Base-by-base conservation (phyloP, 1,139 yeast genomes). In the Pichiaceae sp. region DNA sequence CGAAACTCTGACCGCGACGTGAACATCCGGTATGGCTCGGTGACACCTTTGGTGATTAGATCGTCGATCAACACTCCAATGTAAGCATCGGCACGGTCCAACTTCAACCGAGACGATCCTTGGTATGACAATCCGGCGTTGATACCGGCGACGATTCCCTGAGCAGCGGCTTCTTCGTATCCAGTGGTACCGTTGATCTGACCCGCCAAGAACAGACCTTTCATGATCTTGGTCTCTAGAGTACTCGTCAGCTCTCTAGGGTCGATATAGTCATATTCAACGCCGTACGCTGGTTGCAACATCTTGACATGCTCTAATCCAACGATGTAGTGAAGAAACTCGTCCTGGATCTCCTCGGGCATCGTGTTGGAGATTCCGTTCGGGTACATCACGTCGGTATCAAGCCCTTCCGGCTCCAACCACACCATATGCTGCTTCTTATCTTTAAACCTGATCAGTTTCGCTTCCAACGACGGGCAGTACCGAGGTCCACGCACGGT, bases 171-270 rank as follows among this genome's bases (percentile, higher is more conserved):
- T 56, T 93, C 99, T 61, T 93, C 99, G 51, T 93, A 93, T 0
- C 99, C 99, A 0, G 99, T 93, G 1, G 99, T 93, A 32, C 99
- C 99, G 54, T 93, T 93, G 31, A 93, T 93, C 59, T 93, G 99
- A 1, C 99, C 99, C 0, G 98, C 99, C 37, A 93, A 66, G 53
- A 64, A 93, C 31, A 93, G 62, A 0, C 97, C 97, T 15, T 69
- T 63, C 1, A 93, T 77, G 4, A 75, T 60, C 51, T 85, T 87
- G 0, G 97, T 86, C 54, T 91, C 96, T 33, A 93, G 59, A 0
- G 95, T 83, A 35, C 69, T 70, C 38, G 70, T 68, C 38, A 93
- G 66, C 52, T 89, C 96, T 44, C 95, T 69, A 2, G 99, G 98
- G 53, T 91, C 96, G 19, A 93, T 80, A 56, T 85, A 91, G 56